Evolutionary conservation across 1,284 basidiomycete species (phyloP).

Genomic region (Malassezia caprae): DNA sequence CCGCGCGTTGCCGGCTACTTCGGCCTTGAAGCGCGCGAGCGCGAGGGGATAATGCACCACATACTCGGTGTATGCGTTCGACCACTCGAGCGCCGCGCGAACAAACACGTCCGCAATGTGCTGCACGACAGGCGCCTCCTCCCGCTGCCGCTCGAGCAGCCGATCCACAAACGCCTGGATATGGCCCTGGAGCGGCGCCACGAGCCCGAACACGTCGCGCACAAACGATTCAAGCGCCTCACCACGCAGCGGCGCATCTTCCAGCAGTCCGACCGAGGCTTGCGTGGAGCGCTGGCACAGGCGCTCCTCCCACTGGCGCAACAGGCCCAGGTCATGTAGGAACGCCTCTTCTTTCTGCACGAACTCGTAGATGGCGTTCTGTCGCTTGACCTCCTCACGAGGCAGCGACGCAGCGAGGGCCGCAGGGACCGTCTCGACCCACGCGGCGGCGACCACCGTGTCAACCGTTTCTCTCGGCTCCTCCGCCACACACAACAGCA

Average conservation of each 20-base stretch:
- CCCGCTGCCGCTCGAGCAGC: slow-evolving; percentile 75
- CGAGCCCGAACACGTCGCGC: slow-evolving; percentile 75
- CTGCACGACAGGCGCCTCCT: slow-evolving; percentile 72
- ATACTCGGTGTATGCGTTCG: slow-evolving; percentile 72
- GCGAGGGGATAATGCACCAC: slow-evolving; percentile 74
- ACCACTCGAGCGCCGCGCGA: slow-evolving; percentile 76
- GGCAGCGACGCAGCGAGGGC: slow-evolving; percentile 62
- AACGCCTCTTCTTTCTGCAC: slow-evolving; percentile 85
- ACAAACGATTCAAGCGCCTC: slow-evolving; percentile 65
- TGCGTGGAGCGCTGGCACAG: slow-evolving; percentile 14
- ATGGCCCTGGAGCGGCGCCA: slow-evolving; percentile 69
- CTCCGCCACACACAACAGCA: neutral
- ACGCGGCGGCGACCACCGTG: slow-evolving; percentile 52
- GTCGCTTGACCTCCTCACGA: slow-evolving; percentile 69
- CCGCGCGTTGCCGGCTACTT: slow-evolving; percentile 68
- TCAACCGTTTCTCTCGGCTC: neutral
- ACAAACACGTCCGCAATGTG: slow-evolving; percentile 83
- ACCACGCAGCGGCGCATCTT: slow-evolving; percentile 26
- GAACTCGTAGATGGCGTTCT: slow-evolving; percentile 81
- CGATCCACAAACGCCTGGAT: slow-evolving; percentile 71
- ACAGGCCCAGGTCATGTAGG: slow-evolving; percentile 71
- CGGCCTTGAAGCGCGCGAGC: slow-evolving; percentile 73
- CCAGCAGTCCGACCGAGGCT: neutral
- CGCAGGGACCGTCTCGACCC: slow-evolving; percentile 63
- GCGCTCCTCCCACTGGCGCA: slow-evolving; percentile 54